Evolutionary conservation across 108 stramenopile genomes (phyloP).

Genomic region (Asterionellopsis glacialis): DNA sequence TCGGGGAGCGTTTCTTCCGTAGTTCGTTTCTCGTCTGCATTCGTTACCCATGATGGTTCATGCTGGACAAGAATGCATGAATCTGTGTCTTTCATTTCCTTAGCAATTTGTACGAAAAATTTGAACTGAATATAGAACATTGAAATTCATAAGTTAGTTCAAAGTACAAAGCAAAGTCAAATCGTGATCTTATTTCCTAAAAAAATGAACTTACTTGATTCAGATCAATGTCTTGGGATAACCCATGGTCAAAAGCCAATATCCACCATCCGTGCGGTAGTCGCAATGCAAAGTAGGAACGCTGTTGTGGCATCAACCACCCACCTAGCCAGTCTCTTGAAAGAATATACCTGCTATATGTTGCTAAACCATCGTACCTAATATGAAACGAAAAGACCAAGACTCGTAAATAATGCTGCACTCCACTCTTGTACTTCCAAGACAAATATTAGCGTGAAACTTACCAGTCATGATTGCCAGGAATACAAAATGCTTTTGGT

Average conservation of each 20-base stretch:
- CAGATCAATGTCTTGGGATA: constrained; percentile 56
- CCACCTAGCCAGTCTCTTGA: constrained; percentile 60
- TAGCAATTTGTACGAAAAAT: constrained; percentile 49
- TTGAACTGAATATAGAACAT: constrained; percentile 18
- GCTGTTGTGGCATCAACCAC: constrained; percentile 58
- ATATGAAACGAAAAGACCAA: not conserved
- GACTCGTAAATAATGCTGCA: too few relatives aligned
- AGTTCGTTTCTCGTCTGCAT: constrained; percentile 28
- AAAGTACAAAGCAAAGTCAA: too few relatives aligned
- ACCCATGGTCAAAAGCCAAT: constrained; percentile 45
- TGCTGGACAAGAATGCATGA: constrained; percentile 47
- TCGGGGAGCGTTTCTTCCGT: constrained; percentile 21
- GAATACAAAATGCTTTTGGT: constrained; percentile 24
- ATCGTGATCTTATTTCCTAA: too few relatives aligned
- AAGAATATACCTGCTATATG: constrained; percentile 51
- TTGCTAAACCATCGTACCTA: constrained; percentile 44
- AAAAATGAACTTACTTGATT: constrained; percentile 24
- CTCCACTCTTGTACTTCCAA: too few relatives aligned
- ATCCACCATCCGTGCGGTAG: constrained; percentile 59
- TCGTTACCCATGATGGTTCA: constrained; percentile 54
- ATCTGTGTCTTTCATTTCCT: constrained; percentile 27
- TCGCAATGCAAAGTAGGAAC: constrained; percentile 54
- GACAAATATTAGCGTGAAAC: too few relatives aligned
- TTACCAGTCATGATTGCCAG: constrained; percentile 69
- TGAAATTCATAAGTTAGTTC: too few relatives aligned